A percentile compares a stretch with the other conserved stretches of the same genome.
These are phyloP conservation scores for Chaetoceros tenuissimus DNA, from an alignment of 108 stramenopile species.

Conservation along the genomic window DNA sequence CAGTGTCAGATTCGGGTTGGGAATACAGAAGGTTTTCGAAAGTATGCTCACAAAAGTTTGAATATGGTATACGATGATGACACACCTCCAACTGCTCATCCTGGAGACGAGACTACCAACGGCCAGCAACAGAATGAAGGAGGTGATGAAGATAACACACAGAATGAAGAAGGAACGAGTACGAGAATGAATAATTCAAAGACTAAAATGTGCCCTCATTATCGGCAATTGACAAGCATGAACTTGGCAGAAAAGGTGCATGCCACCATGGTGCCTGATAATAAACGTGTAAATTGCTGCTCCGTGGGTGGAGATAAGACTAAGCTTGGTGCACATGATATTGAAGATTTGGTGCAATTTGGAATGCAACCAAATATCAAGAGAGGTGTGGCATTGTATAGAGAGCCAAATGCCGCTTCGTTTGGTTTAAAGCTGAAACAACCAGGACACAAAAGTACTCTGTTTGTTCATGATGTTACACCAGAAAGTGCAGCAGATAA, in stretches of 20 bases:
- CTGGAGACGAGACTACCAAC: conserved; percentile 13
- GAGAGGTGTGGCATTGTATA: conserved; percentile 51
- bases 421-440: conserved; percentile 35
- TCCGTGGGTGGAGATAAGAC: conserved; percentile 50
- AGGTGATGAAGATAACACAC: conserved; percentile 5
- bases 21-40: conserved; percentile 46
- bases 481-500: conserved; percentile 20
- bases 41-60: conserved; percentile 8
- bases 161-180: conserved; percentile 14
- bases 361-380: conserved; percentile 43
- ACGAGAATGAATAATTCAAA: conserved; percentile 13
- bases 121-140: conserved; percentile 3
- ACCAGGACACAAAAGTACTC: conserved; percentile 14
- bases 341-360: conserved; percentile 70
- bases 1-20: conserved; percentile 43
- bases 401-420: conserved; percentile 19
- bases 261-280: conserved; percentile 27
- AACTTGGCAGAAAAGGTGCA: conserved; percentile 25
- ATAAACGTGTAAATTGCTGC: conserved; percentile 29
- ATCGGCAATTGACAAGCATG: conserved; percentile 47
- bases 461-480: conserved; percentile 11
- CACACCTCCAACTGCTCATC: conserved; percentile 30
- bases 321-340: conserved; percentile 60
- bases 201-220: conserved; percentile 50
- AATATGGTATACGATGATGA: conserved; percentile 41